These are phyloP conservation scores for Rosellinia necatrix DNA, from an alignment of 2,329 filamentous ascomycete genomes.

Conservation along the genomic window DNA sequence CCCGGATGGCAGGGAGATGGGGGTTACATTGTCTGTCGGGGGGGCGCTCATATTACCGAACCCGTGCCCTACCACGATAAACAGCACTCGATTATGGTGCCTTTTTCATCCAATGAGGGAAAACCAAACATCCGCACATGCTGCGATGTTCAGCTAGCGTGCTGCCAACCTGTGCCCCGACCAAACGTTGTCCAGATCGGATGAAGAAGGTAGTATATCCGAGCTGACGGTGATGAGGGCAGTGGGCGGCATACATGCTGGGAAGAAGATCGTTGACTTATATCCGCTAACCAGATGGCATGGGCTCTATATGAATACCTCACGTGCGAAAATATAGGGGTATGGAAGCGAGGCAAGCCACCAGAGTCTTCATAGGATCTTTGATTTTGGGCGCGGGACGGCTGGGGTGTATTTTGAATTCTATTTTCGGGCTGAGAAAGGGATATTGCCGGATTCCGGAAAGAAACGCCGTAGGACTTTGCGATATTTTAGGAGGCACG, in stretches of 20 bases:
- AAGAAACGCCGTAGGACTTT: neutral
- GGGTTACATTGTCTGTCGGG: conserved; percentile 21
- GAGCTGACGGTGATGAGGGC: conserved; percentile 6
- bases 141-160: neutral
- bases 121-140: neutral
- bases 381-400: neutral
- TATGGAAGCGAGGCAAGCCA: neutral
- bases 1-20: conserved; percentile 11
- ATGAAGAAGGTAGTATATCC: conserved; percentile 22
- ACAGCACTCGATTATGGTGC: conserved; percentile 13
- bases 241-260: neutral
- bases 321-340: no score
- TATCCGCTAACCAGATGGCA: neutral
- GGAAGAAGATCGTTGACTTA: neutral
- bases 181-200: conserved; percentile 3
- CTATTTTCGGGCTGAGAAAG: neutral
- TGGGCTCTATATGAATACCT: neutral
- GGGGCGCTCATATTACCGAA: conserved; percentile 14
- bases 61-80: conserved; percentile 11
- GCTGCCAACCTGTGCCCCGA: conserved; percentile 20
- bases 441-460: neutral
- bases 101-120: conserved; percentile 14
- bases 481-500: neutral
- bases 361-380: neutral
- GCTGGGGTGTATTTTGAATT: neutral